Percentiles rank a stretch among this genome's conserved stretches.
These are phyloP conservation scores for Irpex sp. DNA, from an alignment of 1,284 basidiomycete genomes.

Conservation along the genomic window DNA sequence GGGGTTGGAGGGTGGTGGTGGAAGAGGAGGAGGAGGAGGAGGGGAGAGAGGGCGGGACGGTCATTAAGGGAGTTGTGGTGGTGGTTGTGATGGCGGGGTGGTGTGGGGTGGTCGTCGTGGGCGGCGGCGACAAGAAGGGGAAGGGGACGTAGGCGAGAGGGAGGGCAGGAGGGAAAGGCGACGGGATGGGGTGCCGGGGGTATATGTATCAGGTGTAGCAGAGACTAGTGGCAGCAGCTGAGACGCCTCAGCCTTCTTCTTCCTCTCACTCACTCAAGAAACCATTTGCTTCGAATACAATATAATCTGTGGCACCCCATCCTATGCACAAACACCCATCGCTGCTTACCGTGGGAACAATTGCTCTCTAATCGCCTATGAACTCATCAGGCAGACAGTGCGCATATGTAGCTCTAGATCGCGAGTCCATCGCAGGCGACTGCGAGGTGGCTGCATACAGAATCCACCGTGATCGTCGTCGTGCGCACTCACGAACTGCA, in stretches of 20 bases:
- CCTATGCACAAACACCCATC: not conserved
- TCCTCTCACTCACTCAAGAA: too few relatives aligned
- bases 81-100: too few relatives aligned
- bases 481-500: not conserved
- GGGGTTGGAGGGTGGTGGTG: constrained; percentile 1
- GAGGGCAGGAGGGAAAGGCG: not conserved
- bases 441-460: not conserved
- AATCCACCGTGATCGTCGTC: not conserved
- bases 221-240: not conserved
- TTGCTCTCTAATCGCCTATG: not conserved
- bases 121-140: not conserved
- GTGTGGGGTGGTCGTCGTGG: not conserved
- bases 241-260: not conserved
- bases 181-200: not conserved
- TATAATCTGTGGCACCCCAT: too few relatives aligned
- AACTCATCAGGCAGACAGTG: not conserved
- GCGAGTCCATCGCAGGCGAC: not conserved
- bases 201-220: not conserved
- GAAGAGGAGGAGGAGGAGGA: not conserved
- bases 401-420: not conserved
- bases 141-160: not conserved
- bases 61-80: not conserved
- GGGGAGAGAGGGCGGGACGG: not conserved
- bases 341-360: not conserved
- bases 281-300: too few relatives aligned